Percentiles rank a stretch among this genome's conserved stretches.
These are phyloP conservation scores for Rusavskia elegans DNA, from an alignment of 495 filamentous ascomycete genomes.

Conservation along the genomic window DNA sequence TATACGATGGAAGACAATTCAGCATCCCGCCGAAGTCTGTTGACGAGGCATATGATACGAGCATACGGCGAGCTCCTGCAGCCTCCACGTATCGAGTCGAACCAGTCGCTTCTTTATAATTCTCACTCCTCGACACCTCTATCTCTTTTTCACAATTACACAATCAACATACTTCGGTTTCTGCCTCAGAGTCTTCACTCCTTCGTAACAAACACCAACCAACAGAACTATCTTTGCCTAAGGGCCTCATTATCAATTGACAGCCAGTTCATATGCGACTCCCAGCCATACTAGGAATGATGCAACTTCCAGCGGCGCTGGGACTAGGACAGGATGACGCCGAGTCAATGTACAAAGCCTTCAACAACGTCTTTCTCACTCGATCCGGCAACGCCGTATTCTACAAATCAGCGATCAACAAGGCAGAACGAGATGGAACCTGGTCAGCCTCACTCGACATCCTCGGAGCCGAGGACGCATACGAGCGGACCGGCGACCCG, in stretches of 20 bases:
- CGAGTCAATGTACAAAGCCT: background rate
- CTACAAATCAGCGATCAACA: background rate
- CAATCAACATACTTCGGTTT: background rate
- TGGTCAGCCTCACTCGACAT: constrained; percentile 9
- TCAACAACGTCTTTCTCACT: background rate
- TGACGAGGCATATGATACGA: background rate
- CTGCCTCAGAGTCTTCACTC: background rate
- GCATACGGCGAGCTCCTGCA: background rate
- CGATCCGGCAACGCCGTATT: background rate
- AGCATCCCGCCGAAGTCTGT: too few relatives aligned
- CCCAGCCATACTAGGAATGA: background rate
- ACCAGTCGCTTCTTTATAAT: background rate
- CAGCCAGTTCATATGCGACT: background rate
- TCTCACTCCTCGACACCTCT: background rate
- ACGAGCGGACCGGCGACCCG: constrained; percentile 9
- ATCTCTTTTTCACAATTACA: background rate
- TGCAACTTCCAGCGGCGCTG: background rate
- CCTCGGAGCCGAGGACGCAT: constrained; percentile 7
- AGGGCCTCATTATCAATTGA: background rate
- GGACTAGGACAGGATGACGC: background rate
- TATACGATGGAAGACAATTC: too few relatives aligned
- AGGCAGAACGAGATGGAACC: background rate
- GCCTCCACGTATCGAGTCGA: background rate
- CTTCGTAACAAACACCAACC: background rate
- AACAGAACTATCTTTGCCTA: background rate